Evolutionary conservation across 2,329 filamentous ascomycete species (phyloP), one percentile per base, ranked within the genome.

Genomic region (Trichoderma atrobrunneum): DNA sequence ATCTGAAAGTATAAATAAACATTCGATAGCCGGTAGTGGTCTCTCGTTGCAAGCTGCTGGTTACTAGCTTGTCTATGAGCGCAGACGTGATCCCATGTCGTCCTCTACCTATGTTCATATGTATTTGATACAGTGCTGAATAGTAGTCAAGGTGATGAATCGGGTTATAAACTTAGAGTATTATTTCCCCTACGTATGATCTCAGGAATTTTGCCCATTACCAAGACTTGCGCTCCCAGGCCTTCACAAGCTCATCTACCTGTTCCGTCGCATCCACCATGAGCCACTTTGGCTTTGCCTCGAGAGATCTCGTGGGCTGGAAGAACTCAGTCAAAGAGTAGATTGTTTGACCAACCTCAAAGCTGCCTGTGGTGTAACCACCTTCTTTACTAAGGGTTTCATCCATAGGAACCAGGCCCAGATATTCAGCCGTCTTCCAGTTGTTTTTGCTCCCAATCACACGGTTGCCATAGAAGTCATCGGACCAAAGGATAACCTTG

Each of bases 291-390:
- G 30, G 21, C 60, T 63, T 63, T 30, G 60, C 5, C 60, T 30
- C n/a, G 8, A 63, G 24, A 30, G 60, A 28, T 43, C 60, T 63
- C 36, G 34, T 43, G 3, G 60, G 24, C 36, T 48, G 36, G 18
- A 63, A 63, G 34, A 63, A 63, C 28, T 63, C 60, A 39, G 60
- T 63, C 60, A 63, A 48, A 43, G 36, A n/a, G 24, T 63, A 63
- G 8, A 63, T 28, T 7, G 60, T 48, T 14, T 63, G 60, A 12
- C 60, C 60, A 28, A 48, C 36, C 34, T 63, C 34, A 30, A 63
- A 63, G 60, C 36, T 63, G 8, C 36, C 60, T 1, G 60, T 63
- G 18, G 60, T 63, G 18, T 43, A 63, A 16, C 60, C 60, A 43
- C 60, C 60, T 28, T 63, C 21, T 10, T 24, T 43, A 34, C 60